phyloP scores from a whole-genome alignment of 495 filamentous ascomycete genomes.

The Podospora fimiseda region DNA sequence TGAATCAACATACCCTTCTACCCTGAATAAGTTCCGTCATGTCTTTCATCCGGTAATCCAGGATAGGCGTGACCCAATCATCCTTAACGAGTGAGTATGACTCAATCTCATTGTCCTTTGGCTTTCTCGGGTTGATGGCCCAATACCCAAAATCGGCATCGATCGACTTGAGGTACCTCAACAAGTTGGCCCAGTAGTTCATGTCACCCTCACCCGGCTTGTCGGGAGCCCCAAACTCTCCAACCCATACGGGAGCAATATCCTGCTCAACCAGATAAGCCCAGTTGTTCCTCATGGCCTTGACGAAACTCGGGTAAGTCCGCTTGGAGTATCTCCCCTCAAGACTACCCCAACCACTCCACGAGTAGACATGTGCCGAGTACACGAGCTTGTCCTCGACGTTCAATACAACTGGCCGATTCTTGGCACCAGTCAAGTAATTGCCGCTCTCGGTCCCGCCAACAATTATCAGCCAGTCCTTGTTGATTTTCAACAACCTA shows the following conservation, averaged over 20 bases:
- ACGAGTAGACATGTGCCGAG: conserved; percentile 54
- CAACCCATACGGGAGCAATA: conserved; percentile 55
- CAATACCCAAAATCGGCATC: conserved; percentile 60
- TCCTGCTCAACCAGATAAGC: conserved; percentile 52
- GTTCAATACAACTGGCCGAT: conserved; percentile 48
- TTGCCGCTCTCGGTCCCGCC: conserved; percentile 56
- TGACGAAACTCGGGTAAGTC: conserved; percentile 49
- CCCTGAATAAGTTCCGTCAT: conserved; percentile 45
- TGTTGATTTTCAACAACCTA: conserved; percentile 46
- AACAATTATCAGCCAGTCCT: conserved; percentile 56
- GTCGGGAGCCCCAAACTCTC: conserved; percentile 52
- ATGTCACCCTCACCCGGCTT: conserved; percentile 42
- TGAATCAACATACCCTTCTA: not conserved
- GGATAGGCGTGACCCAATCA: conserved; percentile 50
- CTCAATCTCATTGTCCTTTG: conserved; percentile 45
- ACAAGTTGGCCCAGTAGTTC: conserved; percentile 55
- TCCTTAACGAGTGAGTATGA: conserved; percentile 50
- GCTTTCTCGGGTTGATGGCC: conserved; percentile 56
- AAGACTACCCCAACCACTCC: conserved; percentile 55
- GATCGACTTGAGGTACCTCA: conserved; percentile 45
- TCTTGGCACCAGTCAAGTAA: conserved; percentile 44
- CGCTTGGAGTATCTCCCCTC: conserved; percentile 47
- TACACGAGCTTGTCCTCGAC: conserved; percentile 51
- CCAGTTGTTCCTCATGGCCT: conserved; percentile 55
- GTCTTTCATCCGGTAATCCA: conserved; percentile 53